Evolutionary conservation across 192 early-diverging fungal genomes (phyloP).

Genomic region (Pilaira anomala): DNA sequence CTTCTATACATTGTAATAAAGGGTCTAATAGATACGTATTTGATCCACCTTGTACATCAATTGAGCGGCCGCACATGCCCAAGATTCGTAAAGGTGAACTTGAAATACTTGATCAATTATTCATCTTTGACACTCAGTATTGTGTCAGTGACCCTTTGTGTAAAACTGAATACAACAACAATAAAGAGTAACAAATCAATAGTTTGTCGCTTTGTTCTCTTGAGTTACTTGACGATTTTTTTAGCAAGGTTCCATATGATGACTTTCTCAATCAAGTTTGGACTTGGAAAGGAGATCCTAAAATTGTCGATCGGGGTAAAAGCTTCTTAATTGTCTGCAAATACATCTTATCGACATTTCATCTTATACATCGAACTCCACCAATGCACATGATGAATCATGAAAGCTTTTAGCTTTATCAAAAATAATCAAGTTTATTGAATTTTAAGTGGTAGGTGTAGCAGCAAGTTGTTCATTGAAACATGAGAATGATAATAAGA

Average conservation of each 20-base stretch:
- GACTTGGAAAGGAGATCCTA: slow-evolving; percentile 5
- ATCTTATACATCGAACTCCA: slow-evolving; percentile 11
- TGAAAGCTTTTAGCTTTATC: slow-evolving; percentile 17
- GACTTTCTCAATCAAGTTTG: slow-evolving; percentile 8
- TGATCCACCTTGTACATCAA: slow-evolving; percentile 15
- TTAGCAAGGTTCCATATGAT: neutral
- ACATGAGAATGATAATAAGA: slow-evolving; percentile 2
- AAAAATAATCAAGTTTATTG: slow-evolving; percentile 15
- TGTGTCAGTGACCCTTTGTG: slow-evolving; percentile 13
- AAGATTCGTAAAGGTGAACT: slow-evolving; percentile 13
- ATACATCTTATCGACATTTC: slow-evolving; percentile 11
- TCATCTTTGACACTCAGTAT: slow-evolving; percentile 14
- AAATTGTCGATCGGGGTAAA: slow-evolving; percentile 3
- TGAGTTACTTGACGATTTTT: slow-evolving; percentile 5
- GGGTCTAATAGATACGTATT: slow-evolving; percentile 10
- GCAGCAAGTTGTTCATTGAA: slow-evolving; percentile 10
- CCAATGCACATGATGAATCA: slow-evolving; percentile 14
- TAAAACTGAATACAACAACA: slow-evolving; percentile 16
- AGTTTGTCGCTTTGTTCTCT: slow-evolving; percentile 10
- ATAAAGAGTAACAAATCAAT: slow-evolving; percentile 10
- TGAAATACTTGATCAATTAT: slow-evolving; percentile 8
- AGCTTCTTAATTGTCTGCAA: slow-evolving; percentile 3
- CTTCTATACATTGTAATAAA: slow-evolving; percentile 4
- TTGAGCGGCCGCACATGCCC: slow-evolving; percentile 14
- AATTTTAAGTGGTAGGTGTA: slow-evolving; percentile 17